Conservation (phyloP, 129 eudicot genomes). For the Logfia minima region DNA sequence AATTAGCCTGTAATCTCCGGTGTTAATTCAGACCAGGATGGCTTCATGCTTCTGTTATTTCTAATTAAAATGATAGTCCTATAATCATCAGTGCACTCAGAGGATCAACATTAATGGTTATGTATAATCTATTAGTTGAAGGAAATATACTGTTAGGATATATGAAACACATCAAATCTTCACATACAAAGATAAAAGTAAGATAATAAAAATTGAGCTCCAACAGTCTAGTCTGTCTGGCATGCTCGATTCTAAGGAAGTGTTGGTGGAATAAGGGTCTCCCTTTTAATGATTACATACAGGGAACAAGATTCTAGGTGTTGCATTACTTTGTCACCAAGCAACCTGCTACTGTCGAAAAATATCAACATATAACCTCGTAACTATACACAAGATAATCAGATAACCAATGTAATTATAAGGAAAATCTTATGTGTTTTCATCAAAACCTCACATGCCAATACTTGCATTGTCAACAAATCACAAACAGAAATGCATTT, state of each 20-base stretch:
- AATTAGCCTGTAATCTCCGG: background rate
- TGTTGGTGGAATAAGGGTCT: background rate
- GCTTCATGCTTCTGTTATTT: background rate
- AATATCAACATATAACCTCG: background rate
- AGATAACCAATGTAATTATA: background rate
- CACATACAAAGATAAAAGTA: background rate
- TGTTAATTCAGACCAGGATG: background rate
- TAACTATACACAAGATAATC: background rate
- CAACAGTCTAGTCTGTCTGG: background rate
- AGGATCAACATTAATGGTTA: background rate
- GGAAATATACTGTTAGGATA: background rate
- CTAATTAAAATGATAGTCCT: background rate
- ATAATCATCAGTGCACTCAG: background rate
- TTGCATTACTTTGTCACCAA: background rate
- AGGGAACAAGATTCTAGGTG: conserved; percentile 15
- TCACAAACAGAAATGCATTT: background rate
- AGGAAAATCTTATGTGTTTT: conserved; percentile 9
- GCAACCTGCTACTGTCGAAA: background rate
- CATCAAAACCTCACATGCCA: background rate
- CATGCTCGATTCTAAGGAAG: background rate
- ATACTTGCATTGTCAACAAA: background rate
- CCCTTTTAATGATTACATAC: background rate
- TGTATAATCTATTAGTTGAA: background rate
- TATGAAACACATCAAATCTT: background rate
- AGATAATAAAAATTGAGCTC: background rate